phyloP scores from a whole-genome alignment of 1,284 basidiomycete species.

The Rhodotorula sp. region DNA sequence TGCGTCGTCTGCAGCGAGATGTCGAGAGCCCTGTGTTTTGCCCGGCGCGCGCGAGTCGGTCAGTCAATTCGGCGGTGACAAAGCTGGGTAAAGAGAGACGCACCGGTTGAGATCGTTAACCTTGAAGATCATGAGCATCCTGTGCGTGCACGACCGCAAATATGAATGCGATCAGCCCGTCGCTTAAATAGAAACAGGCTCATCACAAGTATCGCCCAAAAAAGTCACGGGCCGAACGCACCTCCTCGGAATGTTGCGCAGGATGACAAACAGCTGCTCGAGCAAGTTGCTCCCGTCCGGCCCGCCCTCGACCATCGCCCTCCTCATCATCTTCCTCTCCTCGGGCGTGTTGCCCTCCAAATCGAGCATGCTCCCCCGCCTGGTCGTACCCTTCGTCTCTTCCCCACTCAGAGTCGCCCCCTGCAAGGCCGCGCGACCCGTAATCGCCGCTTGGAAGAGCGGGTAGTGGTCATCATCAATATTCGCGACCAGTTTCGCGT shows the following conservation, averaged over 20 bases:
- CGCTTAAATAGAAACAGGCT: too few species aligned
- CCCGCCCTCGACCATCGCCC: slow-evolving; percentile 80
- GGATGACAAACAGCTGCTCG: slow-evolving; percentile 75
- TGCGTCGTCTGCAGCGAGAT: slow-evolving; percentile 58
- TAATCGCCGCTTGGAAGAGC: slow-evolving; percentile 79
- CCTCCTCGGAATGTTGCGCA: slow-evolving; percentile 72
- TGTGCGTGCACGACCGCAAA: too few species aligned
- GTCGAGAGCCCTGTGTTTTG: slow-evolving; percentile 58
- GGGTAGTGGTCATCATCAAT: slow-evolving; percentile 69
- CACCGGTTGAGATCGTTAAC: slow-evolving; percentile 47
- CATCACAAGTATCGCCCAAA: too few species aligned
- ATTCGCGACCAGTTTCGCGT: slow-evolving; percentile 80
- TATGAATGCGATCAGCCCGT: not conserved
- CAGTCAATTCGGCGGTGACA: too few species aligned
- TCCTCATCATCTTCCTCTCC: slow-evolving; percentile 73
- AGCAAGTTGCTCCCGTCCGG: slow-evolving; percentile 54
- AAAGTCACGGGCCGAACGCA: slow-evolving; percentile 42
- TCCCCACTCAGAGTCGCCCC: slow-evolving; percentile 26
- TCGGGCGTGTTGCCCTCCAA: slow-evolving; percentile 64
- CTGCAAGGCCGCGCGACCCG: slow-evolving; percentile 55
- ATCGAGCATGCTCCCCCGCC: slow-evolving; percentile 71
- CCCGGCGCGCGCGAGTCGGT: too few species aligned
- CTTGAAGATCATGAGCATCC: slow-evolving; percentile 80
- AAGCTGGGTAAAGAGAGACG: too few species aligned
- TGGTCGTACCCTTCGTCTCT: slow-evolving; percentile 48